Base-by-base conservation (phyloP, 2,329 filamentous ascomycete genomes). In the Cladosporium oxysporum region DNA sequence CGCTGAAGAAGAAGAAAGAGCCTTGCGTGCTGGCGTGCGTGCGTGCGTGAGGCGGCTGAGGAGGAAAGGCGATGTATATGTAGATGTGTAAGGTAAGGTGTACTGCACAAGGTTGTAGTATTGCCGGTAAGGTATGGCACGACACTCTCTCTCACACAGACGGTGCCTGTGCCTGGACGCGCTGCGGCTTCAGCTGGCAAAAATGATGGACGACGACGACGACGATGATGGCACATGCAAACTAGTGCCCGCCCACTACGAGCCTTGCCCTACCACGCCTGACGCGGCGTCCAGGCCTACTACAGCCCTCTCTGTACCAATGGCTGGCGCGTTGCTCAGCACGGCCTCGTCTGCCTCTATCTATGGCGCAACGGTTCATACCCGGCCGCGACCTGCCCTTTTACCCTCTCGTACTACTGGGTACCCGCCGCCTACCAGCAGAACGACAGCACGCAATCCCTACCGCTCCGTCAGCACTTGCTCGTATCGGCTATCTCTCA, bases 391-490 rank as follows among this genome's bases (percentile, higher is more conserved):
- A 37, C 35, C 35, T 37, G 35, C 35, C 35, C 35, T 37, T 37
- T 37, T 37, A 37, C 37, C 37, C 37, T 41, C 41, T 47, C 41
- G 41, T 21, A 47, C 41, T 47, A 47, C 41, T 26, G 3, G 23
- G 23, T 26, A 26, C 23, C 23, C 23, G 23, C 41, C n/a, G n/a
- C 41, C 41, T 47, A 47, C 41, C 41, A 47, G n/a, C 41, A 23
- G 14, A 47, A 21, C n/a, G 33, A 12, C 41, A 47, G 41, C 41
- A 47, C 41, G 41, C 41, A 47, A 47, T 47, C 41, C 41, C 41
- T 47, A 47, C 41, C 41, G 41, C n/a, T 21, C 50, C 18, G 50
- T 55, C 50, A 53, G 50, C 50, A 53, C 50, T 53, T 21, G 28
- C 52, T 55, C 52, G 52, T 55, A 55, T 55, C 52, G 28, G 16